Percentiles rank a stretch among this genome's conserved stretches.
These are phyloP conservation scores for Penicillium sp. DNA, from an alignment of 2,329 filamentous ascomycete species.

Conservation along the genomic window DNA sequence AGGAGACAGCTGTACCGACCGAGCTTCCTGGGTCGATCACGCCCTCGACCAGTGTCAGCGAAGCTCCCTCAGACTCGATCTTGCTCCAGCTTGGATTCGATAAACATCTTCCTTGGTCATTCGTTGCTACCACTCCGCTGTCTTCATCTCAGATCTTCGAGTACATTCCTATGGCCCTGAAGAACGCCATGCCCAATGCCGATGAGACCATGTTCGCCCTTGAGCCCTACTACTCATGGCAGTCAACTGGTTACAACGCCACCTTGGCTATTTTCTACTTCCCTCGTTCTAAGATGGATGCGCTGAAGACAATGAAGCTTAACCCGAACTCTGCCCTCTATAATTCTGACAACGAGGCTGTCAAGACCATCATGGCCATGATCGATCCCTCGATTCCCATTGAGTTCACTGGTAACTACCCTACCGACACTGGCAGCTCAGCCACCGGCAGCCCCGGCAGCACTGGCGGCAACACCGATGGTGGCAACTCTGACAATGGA, in stretches of 20 bases:
- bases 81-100: conserved; percentile 83
- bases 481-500: conserved; percentile 27
- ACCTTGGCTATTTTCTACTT: conserved; percentile 76
- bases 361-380: conserved; percentile 70
- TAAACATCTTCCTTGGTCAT: conserved; percentile 76
- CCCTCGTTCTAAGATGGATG: conserved; percentile 66
- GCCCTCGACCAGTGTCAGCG: conserved; percentile 60
- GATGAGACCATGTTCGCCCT: conserved; percentile 69
- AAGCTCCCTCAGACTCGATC: conserved; percentile 62
- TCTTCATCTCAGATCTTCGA: conserved; percentile 83
- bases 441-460: conserved; percentile 41
- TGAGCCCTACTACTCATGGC: conserved; percentile 70
- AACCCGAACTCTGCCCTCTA: conserved; percentile 73
- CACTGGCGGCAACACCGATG: conserved; percentile 26
- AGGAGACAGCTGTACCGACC: conserved; percentile 48
- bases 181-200: conserved; percentile 57
- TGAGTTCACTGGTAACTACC: conserved; percentile 39
- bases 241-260: conserved; percentile 70
- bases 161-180: conserved; percentile 69
- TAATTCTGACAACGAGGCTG: conserved; percentile 63
- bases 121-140: conserved; percentile 68
- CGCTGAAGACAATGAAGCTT: conserved; percentile 66
- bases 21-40: conserved; percentile 72
- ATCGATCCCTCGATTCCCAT: conserved; percentile 83
- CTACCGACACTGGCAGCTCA: conserved; percentile 25